These are phyloP conservation scores for Candida boleticola DNA, from an alignment of 805 yeast species.

Conservation along the genomic window DNA sequence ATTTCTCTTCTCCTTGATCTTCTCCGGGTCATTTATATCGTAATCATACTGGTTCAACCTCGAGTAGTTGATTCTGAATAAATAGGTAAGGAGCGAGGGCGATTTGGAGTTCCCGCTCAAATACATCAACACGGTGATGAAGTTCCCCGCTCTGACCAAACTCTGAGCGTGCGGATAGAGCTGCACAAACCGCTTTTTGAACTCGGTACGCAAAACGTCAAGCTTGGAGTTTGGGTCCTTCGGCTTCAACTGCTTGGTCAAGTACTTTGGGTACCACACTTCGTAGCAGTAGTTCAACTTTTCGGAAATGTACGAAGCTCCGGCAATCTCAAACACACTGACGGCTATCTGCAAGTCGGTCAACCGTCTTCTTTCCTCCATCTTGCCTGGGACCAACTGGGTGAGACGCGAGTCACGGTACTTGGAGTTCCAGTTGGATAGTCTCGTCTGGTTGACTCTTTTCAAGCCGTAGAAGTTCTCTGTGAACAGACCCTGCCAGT, in stretches of 20 bases:
- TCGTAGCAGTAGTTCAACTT: conserved; percentile 68
- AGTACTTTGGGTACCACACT: conserved; percentile 54
- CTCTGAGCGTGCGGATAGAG: conserved; percentile 61
- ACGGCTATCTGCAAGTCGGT: conserved; percentile 51
- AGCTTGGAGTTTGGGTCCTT: conserved; percentile 15
- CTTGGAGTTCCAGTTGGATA: conserved; percentile 17
- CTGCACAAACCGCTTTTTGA: conserved; percentile 46
- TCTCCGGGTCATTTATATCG: conserved; percentile 27
- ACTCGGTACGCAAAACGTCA: conserved; percentile 27
- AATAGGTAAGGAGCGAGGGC: conserved; percentile 57
- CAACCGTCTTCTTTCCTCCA: conserved; percentile 54
- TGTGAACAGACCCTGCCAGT: conserved; percentile 84
- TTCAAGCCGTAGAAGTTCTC: conserved; percentile 92
- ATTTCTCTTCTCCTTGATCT: not conserved
- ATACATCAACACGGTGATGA: conserved; percentile 60
- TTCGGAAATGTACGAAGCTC: conserved; percentile 65
- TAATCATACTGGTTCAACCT: conserved; percentile 56
- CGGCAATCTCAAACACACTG: conserved; percentile 58
- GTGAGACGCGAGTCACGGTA: conserved; percentile 32
- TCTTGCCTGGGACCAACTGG: conserved; percentile 36
- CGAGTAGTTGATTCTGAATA: conserved; percentile 64
- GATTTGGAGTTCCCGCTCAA: conserved; percentile 65
- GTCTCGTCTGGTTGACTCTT: conserved; percentile 45
- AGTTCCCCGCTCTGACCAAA: conserved; percentile 44
- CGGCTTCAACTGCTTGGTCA: conserved; percentile 44